Conservation (phyloP, 208 protist genomes). For the Trypanosoma grayi region DNA sequence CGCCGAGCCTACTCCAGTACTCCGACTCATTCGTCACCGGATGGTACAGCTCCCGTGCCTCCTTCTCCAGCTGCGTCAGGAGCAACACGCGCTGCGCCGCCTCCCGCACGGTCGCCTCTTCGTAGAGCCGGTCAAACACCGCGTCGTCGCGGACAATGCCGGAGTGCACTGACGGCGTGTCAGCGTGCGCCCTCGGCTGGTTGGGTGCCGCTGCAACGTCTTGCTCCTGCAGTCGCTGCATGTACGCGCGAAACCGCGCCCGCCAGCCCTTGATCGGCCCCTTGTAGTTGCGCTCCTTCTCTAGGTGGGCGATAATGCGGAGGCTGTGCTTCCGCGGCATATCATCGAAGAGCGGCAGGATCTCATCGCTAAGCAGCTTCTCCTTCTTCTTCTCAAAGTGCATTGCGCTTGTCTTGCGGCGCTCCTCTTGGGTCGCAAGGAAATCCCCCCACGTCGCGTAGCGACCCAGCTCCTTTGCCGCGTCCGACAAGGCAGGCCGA, state of each 20-base stretch:
- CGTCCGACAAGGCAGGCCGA: constrained; percentile 22
- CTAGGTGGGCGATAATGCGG: constrained; percentile 31
- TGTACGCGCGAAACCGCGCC: constrained; percentile 34
- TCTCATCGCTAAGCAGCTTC: constrained; percentile 17
- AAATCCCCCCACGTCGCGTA: constrained; percentile 28
- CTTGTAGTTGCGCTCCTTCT: constrained; percentile 40
- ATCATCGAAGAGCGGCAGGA: constrained; percentile 21
- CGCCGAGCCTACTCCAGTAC: not conserved
- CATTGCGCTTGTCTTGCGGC: constrained; percentile 8
- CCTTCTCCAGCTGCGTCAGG: constrained; percentile 32
- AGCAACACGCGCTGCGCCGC: constrained; percentile 26
- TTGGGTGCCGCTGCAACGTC: not conserved
- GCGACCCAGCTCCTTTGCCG: constrained; percentile 1
- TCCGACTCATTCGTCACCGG: constrained; percentile 22
- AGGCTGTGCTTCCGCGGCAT: constrained; percentile 25
- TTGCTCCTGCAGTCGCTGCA: constrained; percentile 23
- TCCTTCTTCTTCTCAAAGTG: constrained; percentile 27
- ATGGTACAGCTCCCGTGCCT: constrained; percentile 28
- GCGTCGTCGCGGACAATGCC: constrained; percentile 11
- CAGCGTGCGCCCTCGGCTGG: not conserved
- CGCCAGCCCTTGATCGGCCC: constrained; percentile 43
- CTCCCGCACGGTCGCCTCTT: constrained; percentile 29
- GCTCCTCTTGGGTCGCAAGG: constrained; percentile 20
- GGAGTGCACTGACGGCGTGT: constrained; percentile 7
- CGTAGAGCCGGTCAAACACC: constrained; percentile 40